A percentile compares a stretch with the other conserved stretches of the same genome.
These are phyloP conservation scores for Eremochloa ophiuroides DNA, from an alignment of 176 grass and related monocot genomes.

Conservation along the genomic window DNA sequence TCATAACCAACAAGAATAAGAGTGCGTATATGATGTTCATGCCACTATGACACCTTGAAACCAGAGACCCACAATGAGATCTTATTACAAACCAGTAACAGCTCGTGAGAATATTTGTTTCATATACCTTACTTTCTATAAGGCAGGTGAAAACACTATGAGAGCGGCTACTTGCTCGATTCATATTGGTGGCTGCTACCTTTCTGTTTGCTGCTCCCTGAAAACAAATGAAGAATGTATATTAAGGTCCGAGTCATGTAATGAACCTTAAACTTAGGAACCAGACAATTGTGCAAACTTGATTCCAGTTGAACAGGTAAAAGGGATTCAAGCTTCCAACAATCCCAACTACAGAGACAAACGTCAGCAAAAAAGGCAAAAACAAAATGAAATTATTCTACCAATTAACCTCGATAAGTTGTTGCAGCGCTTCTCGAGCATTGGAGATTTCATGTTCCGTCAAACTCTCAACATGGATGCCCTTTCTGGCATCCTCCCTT, in stretches of 20 bases:
- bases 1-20: constrained; percentile 23
- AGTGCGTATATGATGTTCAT: background rate
- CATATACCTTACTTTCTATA: constrained; percentile 92
- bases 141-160: constrained; percentile 98
- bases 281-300: background rate
- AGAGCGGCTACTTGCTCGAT: constrained; percentile 91
- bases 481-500: constrained; percentile 93
- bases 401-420: constrained; percentile 38
- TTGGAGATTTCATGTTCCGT: constrained; percentile 77
- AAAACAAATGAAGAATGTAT: constrained; percentile 24
- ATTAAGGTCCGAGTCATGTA: background rate
- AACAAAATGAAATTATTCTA: background rate
- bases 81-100: constrained; percentile 15
- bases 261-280: constrained; percentile 7
- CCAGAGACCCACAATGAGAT: background rate
- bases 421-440: constrained; percentile 92
- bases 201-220: constrained; percentile 95
- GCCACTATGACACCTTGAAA: background rate
- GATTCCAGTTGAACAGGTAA: background rate
- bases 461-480: constrained; percentile 91
- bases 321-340: background rate
- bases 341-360: background rate
- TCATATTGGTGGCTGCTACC: constrained; percentile 99
- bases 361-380: background rate
- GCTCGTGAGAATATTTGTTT: constrained; percentile 4